phyloP scores from a whole-genome alignment of 1,284 basidiomycete genomes.

The Hemileia vastatrix region DNA sequence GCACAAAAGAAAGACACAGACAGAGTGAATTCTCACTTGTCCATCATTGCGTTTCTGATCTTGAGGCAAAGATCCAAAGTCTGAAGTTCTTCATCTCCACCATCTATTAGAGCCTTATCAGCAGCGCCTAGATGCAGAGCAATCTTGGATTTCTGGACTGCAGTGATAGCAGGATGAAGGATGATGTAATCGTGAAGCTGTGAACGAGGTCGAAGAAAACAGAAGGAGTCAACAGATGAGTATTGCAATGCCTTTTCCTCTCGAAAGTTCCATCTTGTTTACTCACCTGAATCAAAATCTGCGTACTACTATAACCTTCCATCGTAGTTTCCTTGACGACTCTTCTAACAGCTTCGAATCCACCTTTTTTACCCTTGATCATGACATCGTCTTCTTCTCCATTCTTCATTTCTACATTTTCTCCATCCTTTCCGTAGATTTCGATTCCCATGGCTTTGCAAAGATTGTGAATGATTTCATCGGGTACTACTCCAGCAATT shows the following conservation, averaged over 20 bases:
- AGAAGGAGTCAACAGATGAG: not conserved
- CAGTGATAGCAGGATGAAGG: slow-evolving; percentile 65
- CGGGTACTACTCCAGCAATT: slow-evolving; percentile 89
- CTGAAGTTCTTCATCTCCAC: slow-evolving; percentile 94
- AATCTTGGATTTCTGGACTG: slow-evolving; percentile 69
- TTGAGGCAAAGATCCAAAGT: slow-evolving; percentile 73
- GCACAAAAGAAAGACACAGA: no score
- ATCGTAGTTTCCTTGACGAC: slow-evolving; percentile 67
- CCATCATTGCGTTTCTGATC: slow-evolving; percentile 44
- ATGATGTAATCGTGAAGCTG: slow-evolving; percentile 87
- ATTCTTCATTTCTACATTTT: slow-evolving; percentile 35
- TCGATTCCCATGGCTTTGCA: slow-evolving; percentile 68
- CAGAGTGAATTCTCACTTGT: not conserved
- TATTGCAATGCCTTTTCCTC: no score
- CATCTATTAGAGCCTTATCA: slow-evolving; percentile 91
- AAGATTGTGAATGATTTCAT: slow-evolving; percentile 60
- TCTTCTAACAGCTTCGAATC: slow-evolving; percentile 61
- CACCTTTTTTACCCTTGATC: slow-evolving; percentile 47
- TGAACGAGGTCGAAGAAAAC: slow-evolving; percentile 4
- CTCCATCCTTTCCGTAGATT: slow-evolving; percentile 9
- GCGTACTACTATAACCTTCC: slow-evolving; percentile 84
- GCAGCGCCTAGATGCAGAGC: slow-evolving; percentile 82
- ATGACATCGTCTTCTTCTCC: slow-evolving; percentile 49
- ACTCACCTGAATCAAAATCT: slow-evolving; percentile 73
- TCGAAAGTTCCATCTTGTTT: no score